Percentiles rank a stretch among this genome's conserved stretches.
phyloP scores from a whole-genome alignment of 2,329 filamentous ascomycete species.

The Xylaria sp. region DNA sequence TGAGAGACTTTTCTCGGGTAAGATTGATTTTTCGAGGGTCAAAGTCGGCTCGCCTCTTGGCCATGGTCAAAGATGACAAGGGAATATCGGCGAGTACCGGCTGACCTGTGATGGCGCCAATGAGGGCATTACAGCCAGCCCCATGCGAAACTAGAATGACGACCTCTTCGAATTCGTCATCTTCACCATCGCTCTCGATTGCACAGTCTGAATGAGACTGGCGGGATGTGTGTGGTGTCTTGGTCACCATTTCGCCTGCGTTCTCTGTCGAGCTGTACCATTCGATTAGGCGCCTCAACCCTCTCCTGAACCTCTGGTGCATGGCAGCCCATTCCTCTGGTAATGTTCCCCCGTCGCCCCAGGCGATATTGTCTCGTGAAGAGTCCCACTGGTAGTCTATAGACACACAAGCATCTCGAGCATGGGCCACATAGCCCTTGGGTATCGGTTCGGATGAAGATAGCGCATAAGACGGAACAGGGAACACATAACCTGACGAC shows the following conservation, averaged over 20 bases:
- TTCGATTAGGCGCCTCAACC: slow-evolving; percentile 79
- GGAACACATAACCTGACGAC: slow-evolving; percentile 72
- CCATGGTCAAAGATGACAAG: slow-evolving; percentile 92
- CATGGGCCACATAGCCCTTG: slow-evolving; percentile 87
- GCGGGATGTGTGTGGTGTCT: slow-evolving; percentile 48
- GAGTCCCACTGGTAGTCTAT: slow-evolving; percentile 99
- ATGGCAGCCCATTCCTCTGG: slow-evolving; percentile 96
- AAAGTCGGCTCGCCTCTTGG: slow-evolving; percentile 68
- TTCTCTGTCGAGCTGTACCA: slow-evolving; percentile 77
- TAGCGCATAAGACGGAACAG: slow-evolving; percentile 84
- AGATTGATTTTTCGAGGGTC: slow-evolving; percentile 53
- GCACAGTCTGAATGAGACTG: slow-evolving; percentile 45
- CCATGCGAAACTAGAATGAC: slow-evolving; percentile 92
- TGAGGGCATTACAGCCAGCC: slow-evolving; percentile 93
- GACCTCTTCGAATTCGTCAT: slow-evolving; percentile 78
- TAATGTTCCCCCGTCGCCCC: slow-evolving; percentile 88
- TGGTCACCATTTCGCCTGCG: slow-evolving; percentile 64
- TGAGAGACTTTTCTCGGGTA: slow-evolving; percentile 37
- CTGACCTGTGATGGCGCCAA: slow-evolving; percentile 90
- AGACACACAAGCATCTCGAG: slow-evolving; percentile 83
- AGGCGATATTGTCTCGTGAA: slow-evolving; percentile 78
- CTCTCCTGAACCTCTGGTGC: slow-evolving; percentile 88
- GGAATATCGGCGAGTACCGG: slow-evolving; percentile 91
- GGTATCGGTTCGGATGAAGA: slow-evolving; percentile 85
- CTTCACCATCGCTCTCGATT: slow-evolving; percentile 56